These are phyloP conservation scores for Tremella fuciformis DNA, from an alignment of 768 basidiomycete genomes.

Conservation along the genomic window DNA sequence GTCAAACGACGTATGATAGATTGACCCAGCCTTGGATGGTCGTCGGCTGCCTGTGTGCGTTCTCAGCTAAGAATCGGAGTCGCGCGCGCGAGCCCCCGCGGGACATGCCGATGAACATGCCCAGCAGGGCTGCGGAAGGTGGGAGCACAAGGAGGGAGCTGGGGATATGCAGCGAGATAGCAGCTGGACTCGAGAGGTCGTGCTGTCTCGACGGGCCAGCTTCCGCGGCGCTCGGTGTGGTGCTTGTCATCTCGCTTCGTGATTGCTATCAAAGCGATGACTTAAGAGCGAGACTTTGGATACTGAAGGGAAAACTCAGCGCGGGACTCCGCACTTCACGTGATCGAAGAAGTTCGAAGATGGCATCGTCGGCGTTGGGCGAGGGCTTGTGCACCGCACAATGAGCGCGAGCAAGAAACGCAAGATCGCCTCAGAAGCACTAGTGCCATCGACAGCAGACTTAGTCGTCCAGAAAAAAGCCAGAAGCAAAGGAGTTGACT, in stretches of 20 bases:
- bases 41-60: conserved; percentile 48
- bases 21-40: conserved; percentile 51
- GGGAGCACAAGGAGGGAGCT: conserved; percentile 41
- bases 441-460: too few species aligned
- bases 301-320: too few species aligned
- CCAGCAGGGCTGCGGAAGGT: conserved; percentile 40
- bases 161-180: conserved; percentile 34
- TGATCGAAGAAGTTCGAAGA: too few species aligned
- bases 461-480: not conserved
- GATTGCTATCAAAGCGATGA: too few species aligned
- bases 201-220: not conserved
- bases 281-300: too few species aligned
- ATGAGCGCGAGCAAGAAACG: too few species aligned
- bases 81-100: conserved; percentile 46
- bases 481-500: not conserved
- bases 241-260: too few species aligned
- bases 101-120: conserved; percentile 43
- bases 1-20: conserved; percentile 1
- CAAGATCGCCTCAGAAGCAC: too few species aligned
- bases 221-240: not conserved
- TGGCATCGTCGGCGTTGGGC: too few species aligned
- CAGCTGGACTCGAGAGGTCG: conserved; percentile 6
- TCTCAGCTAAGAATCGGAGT: conserved; percentile 50
- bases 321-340: too few species aligned
- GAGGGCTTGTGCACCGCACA: too few species aligned